These are phyloP conservation scores for Agarophyton chilense DNA, from an alignment of 23 red algal species.

Conservation along the genomic window DNA sequence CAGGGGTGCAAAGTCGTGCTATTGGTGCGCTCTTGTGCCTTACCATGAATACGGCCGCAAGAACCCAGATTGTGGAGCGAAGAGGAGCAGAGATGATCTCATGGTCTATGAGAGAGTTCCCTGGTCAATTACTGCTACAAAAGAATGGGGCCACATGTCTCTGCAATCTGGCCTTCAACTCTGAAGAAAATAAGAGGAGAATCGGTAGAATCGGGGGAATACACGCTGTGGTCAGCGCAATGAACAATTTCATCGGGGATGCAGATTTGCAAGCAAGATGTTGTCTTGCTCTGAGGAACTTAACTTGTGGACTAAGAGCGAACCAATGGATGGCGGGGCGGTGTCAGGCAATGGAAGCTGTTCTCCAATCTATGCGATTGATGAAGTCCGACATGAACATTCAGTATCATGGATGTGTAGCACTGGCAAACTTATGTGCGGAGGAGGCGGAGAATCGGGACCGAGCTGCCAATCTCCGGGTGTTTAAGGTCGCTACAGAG, in stretches of 20 bases:
- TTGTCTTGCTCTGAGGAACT: conserved; percentile 22
- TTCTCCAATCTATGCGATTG: conserved; percentile 34
- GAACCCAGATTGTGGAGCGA: conserved; percentile 12
- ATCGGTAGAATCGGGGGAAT: conserved; percentile 18
- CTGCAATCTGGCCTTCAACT: conserved; percentile 12
- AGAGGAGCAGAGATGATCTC: conserved; percentile 8
- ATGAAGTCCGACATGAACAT: conserved; percentile 40
- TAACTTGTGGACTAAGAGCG: conserved; percentile 8
- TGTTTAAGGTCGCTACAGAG: conserved; percentile 8
- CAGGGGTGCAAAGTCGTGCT: neutral
- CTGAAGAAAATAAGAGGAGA: conserved; percentile 5
- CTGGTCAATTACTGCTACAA: neutral
- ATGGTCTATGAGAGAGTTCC: conserved; percentile 19
- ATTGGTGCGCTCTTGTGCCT: conserved; percentile 4
- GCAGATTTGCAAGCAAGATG: conserved; percentile 29
- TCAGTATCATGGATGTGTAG: conserved; percentile 59
- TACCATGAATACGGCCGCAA: neutral
- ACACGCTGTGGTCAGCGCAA: conserved; percentile 9
- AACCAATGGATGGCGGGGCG: conserved; percentile 81
- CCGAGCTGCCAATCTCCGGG: conserved; percentile 17
- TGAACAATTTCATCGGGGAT: conserved; percentile 9
- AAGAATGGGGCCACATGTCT: conserved; percentile 21
- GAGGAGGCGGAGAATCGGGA: conserved; percentile 54
- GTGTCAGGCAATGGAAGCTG: conserved; percentile 47
- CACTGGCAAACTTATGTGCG: conserved; percentile 54